Base-by-base conservation (phyloP, 1,139 yeast genomes). In the Williopsis jadinii region DNA sequence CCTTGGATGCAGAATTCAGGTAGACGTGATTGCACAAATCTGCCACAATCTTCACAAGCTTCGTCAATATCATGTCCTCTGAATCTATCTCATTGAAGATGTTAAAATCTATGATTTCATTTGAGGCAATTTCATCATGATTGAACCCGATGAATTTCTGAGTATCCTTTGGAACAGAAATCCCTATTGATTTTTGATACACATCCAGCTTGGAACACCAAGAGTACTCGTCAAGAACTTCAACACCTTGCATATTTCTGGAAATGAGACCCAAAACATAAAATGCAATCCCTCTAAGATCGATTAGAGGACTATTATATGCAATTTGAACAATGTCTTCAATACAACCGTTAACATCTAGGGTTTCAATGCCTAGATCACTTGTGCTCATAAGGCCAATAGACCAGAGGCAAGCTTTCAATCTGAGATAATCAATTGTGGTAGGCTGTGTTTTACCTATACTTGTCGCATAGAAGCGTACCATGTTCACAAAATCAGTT, bases 361-460 rank as follows among this genome's bases (percentile, higher is more conserved):
- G 60, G 33, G 86, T 67, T 35, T 77, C 75, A 28, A 83, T 77
- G 0, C 95, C 96, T 42, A 70, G 66, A 28, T 69, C 69, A 1
- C 84, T 75, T 9, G 88, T 75, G 2, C 90, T 88, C 33, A 88
- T 80, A 52, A 81, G 81, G 0, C 97, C 97, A 35, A 86, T 70
- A 3, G 95, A 83, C 97, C 97, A 92, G 37, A 90, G 57, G 38
- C 84, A 77, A 12, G 90, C 87, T 55, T 85, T 86, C 27, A 88
- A 60, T 41, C 70, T 71, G n/a, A 63, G 42, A 11, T 70, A 49
- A 30, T 59, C 60, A 14, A 59, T 60, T 1, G 53, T 52, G 43
- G 60, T 53, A 45, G 60, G 41, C 38, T 37, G 40, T 1, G 33
- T 13, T 38, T 37, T 45, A n/a, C 39, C 50, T 9, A 44, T 38